Conservation (phyloP, 2,329 filamentous ascomycete species). For the Aspergillus sp. region DNA sequence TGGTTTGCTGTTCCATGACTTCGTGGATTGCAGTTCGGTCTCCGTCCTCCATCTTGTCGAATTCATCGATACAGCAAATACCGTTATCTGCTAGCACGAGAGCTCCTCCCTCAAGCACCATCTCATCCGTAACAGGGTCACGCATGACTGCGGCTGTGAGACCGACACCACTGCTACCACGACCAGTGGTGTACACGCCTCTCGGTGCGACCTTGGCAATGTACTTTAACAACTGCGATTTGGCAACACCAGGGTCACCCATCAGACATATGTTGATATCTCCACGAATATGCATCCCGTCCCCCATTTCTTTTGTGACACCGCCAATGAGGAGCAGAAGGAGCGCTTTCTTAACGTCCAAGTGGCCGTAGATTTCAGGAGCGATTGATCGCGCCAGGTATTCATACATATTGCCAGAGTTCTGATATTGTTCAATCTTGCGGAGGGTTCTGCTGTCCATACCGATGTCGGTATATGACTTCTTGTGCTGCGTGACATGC, state of each 20-base stretch:
- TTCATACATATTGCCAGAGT: slow-evolving; percentile 90
- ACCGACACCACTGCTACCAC: slow-evolving; percentile 78
- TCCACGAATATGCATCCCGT: slow-evolving; percentile 98
- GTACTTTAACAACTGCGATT: slow-evolving; percentile 97
- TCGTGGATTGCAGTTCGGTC: slow-evolving; percentile 81
- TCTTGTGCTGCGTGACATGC: slow-evolving; percentile 92
- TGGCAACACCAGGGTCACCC: slow-evolving; percentile 99
- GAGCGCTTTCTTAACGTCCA: slow-evolving; percentile 97
- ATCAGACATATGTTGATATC: slow-evolving; percentile 99
- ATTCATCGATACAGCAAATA: slow-evolving; percentile 82
- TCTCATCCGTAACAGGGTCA: slow-evolving; percentile 75
- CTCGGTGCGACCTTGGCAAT: slow-evolving; percentile 97
- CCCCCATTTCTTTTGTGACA: slow-evolving; percentile 93
- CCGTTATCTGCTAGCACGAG: slow-evolving; percentile 77
- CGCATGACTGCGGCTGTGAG: slow-evolving; percentile 78
- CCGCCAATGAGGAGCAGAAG: slow-evolving; percentile 94
- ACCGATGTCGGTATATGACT: slow-evolving; percentile 89
- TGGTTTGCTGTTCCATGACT: slow-evolving; percentile 86
- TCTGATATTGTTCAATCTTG: slow-evolving; percentile 80
- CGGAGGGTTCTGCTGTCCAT: slow-evolving; percentile 77
- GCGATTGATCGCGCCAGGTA: slow-evolving; percentile 94
- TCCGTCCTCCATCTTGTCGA: slow-evolving; percentile 80
- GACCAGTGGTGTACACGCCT: slow-evolving; percentile 80
- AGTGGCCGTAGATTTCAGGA: slow-evolving; percentile 92
- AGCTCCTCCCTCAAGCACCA: slow-evolving; percentile 77